Base-by-base conservation (phyloP, 768 basidiomycete genomes). In the Hericium alpestre region DNA sequence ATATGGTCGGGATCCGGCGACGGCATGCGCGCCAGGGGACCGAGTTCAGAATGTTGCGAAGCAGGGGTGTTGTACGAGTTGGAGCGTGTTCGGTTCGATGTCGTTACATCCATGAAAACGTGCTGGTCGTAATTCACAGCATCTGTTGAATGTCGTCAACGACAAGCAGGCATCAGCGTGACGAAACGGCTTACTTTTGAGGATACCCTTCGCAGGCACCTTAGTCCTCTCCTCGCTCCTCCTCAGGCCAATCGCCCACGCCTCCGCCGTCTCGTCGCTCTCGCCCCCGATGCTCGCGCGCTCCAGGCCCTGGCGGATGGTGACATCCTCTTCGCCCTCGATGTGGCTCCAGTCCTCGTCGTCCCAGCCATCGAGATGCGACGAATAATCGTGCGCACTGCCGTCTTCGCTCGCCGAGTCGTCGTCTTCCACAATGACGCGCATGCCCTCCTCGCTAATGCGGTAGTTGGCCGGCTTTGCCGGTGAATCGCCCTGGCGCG, bases 1-100 rank as follows among this genome's bases (percentile, higher is more conserved):
- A 90, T 92, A 61, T 88, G 85, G 66, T 86, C 87, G 54, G 90
- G 87, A 66, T 93, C 88, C 2, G 88, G 85, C 6, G 85, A 81
- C 53, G 90, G 90, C 58, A 93, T 84, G 55, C 81, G 84, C 32
- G 90, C 86, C 43, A 93, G 76, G 5, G 90, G 90, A 25, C 90
- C 90, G 20, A 83, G 72, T 61, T 84, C 81, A 4, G 76, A 73
- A 51, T 74, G 78, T 39, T 76, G 75, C 22, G 73, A 73, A 10
- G 78, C 74, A 53, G 74, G 72, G 20, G 78, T 74, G 60, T 79
- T 81, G 73, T 93, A 89, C 20, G 93, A 95, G 70, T 93, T 93
- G 49, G 92, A 88, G 50, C 93, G 84, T 50, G 76, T 70, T 53
- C 87, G 83, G 61, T 74, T 76, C 22, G 71, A 66, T 11, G 78